Conservation (phyloP, 768 basidiomycete genomes). For the Chalciporus piperatus region DNA sequence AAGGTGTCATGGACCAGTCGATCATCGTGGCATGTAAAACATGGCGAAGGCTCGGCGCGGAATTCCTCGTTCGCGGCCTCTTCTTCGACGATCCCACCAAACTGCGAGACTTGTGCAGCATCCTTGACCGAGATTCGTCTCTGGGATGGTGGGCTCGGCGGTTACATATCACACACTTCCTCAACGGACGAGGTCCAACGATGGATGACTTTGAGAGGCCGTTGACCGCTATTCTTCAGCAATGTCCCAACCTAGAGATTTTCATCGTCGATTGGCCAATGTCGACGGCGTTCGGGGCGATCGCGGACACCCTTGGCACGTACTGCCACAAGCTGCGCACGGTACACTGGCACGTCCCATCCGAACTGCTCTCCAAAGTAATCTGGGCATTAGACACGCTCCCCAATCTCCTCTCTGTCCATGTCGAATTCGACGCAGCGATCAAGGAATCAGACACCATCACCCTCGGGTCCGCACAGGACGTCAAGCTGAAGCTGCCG, state of each 20-base stretch:
- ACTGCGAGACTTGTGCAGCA: slow-evolving; percentile 48
- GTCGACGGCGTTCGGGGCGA: slow-evolving; percentile 53
- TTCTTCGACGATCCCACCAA: slow-evolving; percentile 63
- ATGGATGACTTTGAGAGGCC: slow-evolving; percentile 51
- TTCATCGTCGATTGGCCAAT: slow-evolving; percentile 70
- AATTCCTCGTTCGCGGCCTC: slow-evolving; percentile 66
- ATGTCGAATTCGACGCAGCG: slow-evolving; percentile 46
- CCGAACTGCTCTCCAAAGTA: slow-evolving; percentile 55
- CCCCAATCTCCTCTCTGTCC: slow-evolving; percentile 51
- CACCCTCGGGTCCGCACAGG: slow-evolving; percentile 58
- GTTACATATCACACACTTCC: slow-evolving; percentile 64
- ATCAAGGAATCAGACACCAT: slow-evolving; percentile 41
- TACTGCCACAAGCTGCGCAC: slow-evolving; percentile 55
- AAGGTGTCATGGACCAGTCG: no score
- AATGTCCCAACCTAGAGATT: slow-evolving; percentile 71
- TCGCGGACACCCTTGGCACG: slow-evolving; percentile 61
- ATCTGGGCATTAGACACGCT: slow-evolving; percentile 72
- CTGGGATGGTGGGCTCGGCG: slow-evolving; percentile 71
- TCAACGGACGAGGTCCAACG: slow-evolving; percentile 37
- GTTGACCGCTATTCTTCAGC: slow-evolving; percentile 56
- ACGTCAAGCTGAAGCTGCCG: slow-evolving; percentile 52
- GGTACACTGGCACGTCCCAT: slow-evolving; percentile 57
- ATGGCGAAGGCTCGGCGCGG: slow-evolving; percentile 60
- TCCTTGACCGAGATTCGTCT: slow-evolving; percentile 49
- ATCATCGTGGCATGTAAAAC: slow-evolving; percentile 65